Evolutionary conservation across 2,329 filamentous ascomycete genomes (phyloP), one percentile per base, ranked within the genome.

Genomic region (Colletotrichum musicola): DNA sequence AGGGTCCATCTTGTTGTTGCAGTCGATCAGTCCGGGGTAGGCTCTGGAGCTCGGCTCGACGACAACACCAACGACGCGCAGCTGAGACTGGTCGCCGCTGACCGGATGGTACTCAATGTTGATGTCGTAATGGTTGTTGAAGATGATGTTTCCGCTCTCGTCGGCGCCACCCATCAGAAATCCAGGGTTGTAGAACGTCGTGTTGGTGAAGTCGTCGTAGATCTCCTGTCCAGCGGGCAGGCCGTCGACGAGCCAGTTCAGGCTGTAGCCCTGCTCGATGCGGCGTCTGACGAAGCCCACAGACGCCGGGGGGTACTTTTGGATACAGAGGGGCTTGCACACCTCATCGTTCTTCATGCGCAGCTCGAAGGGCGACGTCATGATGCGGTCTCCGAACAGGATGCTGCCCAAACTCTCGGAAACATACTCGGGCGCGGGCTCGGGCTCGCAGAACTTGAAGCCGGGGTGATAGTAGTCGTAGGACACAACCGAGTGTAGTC

Each of bases 91-190:
- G 71, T 88, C 85, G 14, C 86, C 86, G 72, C 84, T 86, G 46
- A 95, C 92, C 75, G 93, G 87, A 78, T 99, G 96, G 77, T 97
- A 98, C 74, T 99, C 95, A 75, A 99, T 88, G 57, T 91, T 80
- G 74, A 99, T 98, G 74, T 98, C 92, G 82, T 97, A 98, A 80
- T 99, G 96, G 80, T 98, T 99, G 84, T 98, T 93, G 77, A 99
- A 86, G 51, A 82, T 81, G 20, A 89, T 80, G 47, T 90, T 84
- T 40, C 86, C 86, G 50, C 87, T 84, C 6, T 87, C 84, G 35
- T 86, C 82, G 55, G 84, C 79, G 60, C 81, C 76, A 20, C 94
- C 94, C 61, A 98, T 85, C 62, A 93, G 86, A 80, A 99, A 99
- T 1, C 96, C 96, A 13, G 95, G 94, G 77, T 90, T 97, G 81